Evolutionary conservation across 2,329 filamentous ascomycete species (phyloP), one percentile per base, ranked within the genome.

Genomic region (Gnomoniopsis sp.): DNA sequence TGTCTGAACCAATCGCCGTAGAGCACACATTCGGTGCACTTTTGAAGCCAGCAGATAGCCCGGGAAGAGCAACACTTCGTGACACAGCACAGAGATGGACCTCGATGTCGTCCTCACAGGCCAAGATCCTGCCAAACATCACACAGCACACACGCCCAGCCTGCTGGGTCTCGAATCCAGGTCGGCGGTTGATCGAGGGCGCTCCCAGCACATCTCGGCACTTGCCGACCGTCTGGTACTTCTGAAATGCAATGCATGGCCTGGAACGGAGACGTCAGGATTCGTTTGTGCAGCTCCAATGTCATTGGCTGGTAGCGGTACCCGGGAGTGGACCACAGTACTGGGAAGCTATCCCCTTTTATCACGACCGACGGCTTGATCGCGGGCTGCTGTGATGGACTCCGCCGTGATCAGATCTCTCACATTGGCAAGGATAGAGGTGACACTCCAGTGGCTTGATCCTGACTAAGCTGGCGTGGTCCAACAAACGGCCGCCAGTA

Each of bases 31-130:
- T 23, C 17, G 6, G 19, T 30, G 22, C 21, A 11, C 19, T 11
- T 23, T 26, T 30, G 19, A 23, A 21, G 38, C 36, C 34, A n/a
- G 17, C 22, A 34, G 57, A 21, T n/a, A 23, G 34, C 15, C 44
- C 43, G 26, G 36, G 33, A 21, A 19, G 41, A 38, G 26, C 30
- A 38, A 33, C 34, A 17, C 6, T 14, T 26, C 30, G 60, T 59
- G 51, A 53, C 49, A 62, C 57, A 53, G 34, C 38, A 56, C 57
- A 26, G 44, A 48, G 41, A 54, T 53, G 53, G 48, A 62, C 53
- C 53, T 21, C 26, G 43, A 44, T 21, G 53, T 53, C 46, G 38
- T 22, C 44, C 33, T 48, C 47, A 46, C 49, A n/a, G 33, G 33
- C 30, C 11, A 44, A 14, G 17, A 36, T 21, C 50, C 30, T 49